Conservation (phyloP, 805 yeast genomes). For the Kregervanrija fluxuum region DNA sequence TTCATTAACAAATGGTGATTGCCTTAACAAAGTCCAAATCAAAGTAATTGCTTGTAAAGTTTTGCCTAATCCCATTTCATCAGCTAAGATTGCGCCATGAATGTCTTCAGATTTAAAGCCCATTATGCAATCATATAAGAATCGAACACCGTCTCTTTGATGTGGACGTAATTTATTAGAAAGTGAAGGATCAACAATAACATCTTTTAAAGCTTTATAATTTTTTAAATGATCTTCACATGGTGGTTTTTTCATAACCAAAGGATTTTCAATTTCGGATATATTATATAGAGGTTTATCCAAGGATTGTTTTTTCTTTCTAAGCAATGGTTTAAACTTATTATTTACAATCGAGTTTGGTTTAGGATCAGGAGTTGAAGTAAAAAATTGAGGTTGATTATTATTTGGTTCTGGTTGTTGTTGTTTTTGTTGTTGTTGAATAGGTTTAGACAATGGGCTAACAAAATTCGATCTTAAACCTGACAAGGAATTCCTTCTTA, state of each 20-base stretch:
- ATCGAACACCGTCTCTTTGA: constrained; percentile 77
- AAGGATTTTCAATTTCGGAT: constrained; percentile 27
- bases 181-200: constrained; percentile 55
- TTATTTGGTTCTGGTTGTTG: too few species aligned
- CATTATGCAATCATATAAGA: constrained; percentile 77
- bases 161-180: constrained; percentile 62
- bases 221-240: constrained; percentile 12
- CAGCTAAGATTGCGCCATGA: constrained; percentile 81
- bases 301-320: neutral
- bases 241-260: constrained; percentile 33
- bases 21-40: constrained; percentile 75
- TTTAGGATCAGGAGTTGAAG: too few species aligned
- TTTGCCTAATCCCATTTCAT: constrained; percentile 95
- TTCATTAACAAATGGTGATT: constrained; percentile 40
- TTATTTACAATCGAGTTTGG: too few species aligned
- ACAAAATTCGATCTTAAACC: too few species aligned
- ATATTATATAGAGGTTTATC: constrained; percentile 34
- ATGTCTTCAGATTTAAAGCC: constrained; percentile 48
- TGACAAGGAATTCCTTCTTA: neutral
- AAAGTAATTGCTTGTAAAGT: constrained; percentile 80
- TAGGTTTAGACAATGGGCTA: too few species aligned
- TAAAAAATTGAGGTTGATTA: too few species aligned
- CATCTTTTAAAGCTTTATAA: constrained; percentile 23
- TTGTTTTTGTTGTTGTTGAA: too few species aligned
- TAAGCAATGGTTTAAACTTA: too few species aligned